Conservation (phyloP, 139 green algal genomes). For the Limnomonas spitsbergensis region DNA sequence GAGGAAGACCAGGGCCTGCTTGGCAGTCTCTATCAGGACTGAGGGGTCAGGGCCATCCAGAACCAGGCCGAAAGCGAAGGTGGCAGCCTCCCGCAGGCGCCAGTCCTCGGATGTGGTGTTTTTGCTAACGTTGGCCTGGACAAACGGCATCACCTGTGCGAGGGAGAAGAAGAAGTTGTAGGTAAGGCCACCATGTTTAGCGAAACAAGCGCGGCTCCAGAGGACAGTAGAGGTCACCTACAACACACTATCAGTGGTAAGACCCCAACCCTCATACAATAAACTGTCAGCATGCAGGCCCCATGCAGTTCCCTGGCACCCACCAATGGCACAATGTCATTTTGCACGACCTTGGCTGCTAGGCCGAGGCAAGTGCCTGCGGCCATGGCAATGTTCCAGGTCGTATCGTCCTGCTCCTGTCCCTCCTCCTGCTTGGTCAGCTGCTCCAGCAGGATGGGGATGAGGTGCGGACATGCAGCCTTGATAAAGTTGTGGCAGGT, state of each 20-base stretch:
- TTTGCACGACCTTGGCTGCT: constrained; percentile 60
- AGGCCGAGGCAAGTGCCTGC: constrained; percentile 87
- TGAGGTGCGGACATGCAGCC: constrained; percentile 73
- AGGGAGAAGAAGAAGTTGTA: not conserved
- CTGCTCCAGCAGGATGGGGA: constrained; percentile 90
- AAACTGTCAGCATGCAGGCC: no score
- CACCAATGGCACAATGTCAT: constrained; percentile 84
- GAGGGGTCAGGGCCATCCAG: constrained; percentile 81
- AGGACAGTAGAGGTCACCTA: no score
- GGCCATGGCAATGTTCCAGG: constrained; percentile 91
- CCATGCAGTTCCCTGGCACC: no score
- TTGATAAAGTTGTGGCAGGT: constrained; percentile 81
- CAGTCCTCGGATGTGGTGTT: constrained; percentile 73
- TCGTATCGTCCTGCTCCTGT: constrained; percentile 82
- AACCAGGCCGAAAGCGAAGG: constrained; percentile 94
- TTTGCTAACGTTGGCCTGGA: constrained; percentile 83
- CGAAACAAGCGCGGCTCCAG: not conserved
- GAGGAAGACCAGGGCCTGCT: constrained; percentile 72
- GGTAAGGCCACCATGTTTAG: not conserved
- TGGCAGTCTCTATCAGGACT: constrained; percentile 65
- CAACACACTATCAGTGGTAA: no score
- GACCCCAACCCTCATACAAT: no score
- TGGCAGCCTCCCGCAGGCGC: constrained; percentile 89
- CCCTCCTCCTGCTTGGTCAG: constrained; percentile 97
- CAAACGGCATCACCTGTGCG: constrained; percentile 66